Base-by-base conservation (phyloP, 2,329 filamentous ascomycete species). In the Plectosphaerella sp. region DNA sequence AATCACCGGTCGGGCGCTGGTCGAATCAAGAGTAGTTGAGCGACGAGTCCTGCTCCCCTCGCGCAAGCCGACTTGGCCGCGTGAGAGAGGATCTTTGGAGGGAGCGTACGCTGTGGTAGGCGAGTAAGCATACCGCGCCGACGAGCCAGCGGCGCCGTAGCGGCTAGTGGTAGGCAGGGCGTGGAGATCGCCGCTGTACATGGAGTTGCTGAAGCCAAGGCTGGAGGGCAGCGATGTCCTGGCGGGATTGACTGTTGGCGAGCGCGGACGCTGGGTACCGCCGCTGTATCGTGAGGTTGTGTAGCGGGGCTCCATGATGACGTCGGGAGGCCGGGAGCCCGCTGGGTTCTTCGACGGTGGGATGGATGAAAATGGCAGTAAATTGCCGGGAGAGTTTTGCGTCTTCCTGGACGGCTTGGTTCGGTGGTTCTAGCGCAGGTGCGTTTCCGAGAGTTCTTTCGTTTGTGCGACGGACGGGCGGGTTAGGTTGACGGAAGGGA, bases 121-220 rank as follows among this genome's bases (percentile, higher is more conserved):
- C 14, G 57, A 52, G 36, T 56, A 53, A 12, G 57, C 50, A 39
- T 53, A 52, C 22, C 55, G 54, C 51, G 54, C 53, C 20, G 56
- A 47, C 14, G 48, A 22, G 11, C n/a, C n/a, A n/a, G 61, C 57
- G 15, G 49, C 15, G 12, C 48, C 20, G 48, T 58, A 58, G 68
- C 68, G 50, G 59, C 72, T 64, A 61, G 72, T 62, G 56, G 72
- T 65, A 16, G 79, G 78, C 61, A 80, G 68, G 57, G 76, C 73
- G 57, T 84, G 79, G 53, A 80, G 70, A 59, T 84, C 80, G 49
- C 77, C 75, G 53, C 71, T 70, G 57, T 81, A 80, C 52, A 74
- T 67, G 53, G 74, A 70, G 18, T 18, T 18, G 60, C 69, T 74
- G 62, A 79, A 78, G 22, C 73, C 75, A 49, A 78, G 67, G 61